A percentile compares a stretch with the other conserved stretches of the same genome.
Evolutionary conservation across 805 yeast genomes (phyloP).

Genomic region (Wickerhamomyces mucosus): DNA sequence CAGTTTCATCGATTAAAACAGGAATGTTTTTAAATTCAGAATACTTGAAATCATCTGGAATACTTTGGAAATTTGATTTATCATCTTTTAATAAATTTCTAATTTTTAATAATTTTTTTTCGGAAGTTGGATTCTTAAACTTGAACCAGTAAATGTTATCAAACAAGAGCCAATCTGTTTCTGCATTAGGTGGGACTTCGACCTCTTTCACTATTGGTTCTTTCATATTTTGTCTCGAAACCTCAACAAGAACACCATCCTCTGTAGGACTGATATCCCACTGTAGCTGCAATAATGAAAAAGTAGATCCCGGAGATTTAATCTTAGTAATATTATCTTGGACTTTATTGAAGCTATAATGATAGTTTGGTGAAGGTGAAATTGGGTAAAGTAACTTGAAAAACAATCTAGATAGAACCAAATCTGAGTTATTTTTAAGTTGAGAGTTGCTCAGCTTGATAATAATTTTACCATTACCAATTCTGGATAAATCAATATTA

Average conservation of each 20-base stretch:
- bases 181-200: constrained; percentile 8
- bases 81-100: constrained; percentile 11
- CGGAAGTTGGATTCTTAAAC: constrained; percentile 6
- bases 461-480: constrained; percentile 4
- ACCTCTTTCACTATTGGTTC: constrained; percentile 4
- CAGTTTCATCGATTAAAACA: constrained; percentile 8
- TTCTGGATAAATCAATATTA: background rate
- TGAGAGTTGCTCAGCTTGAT: constrained; percentile 13
- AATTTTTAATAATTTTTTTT: constrained; percentile 6
- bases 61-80: constrained; percentile 1
- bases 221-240: background rate
- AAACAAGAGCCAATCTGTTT: constrained; percentile 27
- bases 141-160: constrained; percentile 33
- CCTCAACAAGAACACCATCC: constrained; percentile 7
- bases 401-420: constrained; percentile 17
- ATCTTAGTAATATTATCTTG: constrained; percentile 6
- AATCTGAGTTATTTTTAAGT: constrained; percentile 9
- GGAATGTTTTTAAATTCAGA: constrained; percentile 12
- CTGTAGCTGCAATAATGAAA: constrained; percentile 15
- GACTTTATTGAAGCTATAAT: constrained; percentile 16
- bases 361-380: constrained; percentile 20
- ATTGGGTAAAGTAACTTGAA: constrained; percentile 20
- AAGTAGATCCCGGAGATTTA: constrained; percentile 3
- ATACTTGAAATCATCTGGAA: constrained; percentile 11
- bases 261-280: constrained; percentile 10